Evolutionary conservation across 345 rosid species (phyloP).

Genomic region (Clarkia xantiana): DNA sequence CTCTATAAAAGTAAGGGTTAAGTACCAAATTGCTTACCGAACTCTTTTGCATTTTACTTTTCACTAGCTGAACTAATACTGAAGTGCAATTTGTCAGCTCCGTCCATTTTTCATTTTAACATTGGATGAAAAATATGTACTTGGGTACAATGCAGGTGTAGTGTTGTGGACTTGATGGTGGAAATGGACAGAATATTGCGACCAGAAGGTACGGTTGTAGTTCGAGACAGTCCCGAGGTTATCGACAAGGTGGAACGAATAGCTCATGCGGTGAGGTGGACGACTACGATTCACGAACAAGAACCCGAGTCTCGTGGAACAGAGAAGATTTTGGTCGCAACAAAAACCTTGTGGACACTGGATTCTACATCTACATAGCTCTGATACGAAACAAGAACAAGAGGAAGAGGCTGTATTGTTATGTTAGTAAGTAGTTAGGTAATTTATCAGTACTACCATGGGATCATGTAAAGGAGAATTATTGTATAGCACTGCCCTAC

Average conservation of each 20-base stretch:
- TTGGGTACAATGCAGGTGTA: constrained; percentile 43
- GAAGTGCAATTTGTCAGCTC: no score
- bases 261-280: constrained; percentile 71
- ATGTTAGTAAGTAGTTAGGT: constrained; percentile 1
- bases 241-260: constrained; percentile 59
- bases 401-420: neutral
- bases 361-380: constrained; percentile 1
- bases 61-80: no score
- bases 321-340: constrained; percentile 67
- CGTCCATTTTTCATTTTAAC: no score
- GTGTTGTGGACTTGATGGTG: constrained; percentile 79
- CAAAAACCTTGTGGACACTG: constrained; percentile 54
- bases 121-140: no score
- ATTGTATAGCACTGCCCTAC: no score
- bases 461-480: no score
- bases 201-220: constrained; percentile 65
- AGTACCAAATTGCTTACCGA: neutral
- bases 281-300: constrained; percentile 39
- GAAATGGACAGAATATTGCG: constrained; percentile 94
- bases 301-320: constrained; percentile 76
- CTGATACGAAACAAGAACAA: neutral
- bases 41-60: no score
- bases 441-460: no score
- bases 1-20: no score
- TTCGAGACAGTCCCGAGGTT: constrained; percentile 79